Percentiles rank a stretch among this genome's conserved stretches.
These are phyloP conservation scores for Gossypium davidsonii DNA, from an alignment of 441 rosid genomes.

Conservation along the genomic window DNA sequence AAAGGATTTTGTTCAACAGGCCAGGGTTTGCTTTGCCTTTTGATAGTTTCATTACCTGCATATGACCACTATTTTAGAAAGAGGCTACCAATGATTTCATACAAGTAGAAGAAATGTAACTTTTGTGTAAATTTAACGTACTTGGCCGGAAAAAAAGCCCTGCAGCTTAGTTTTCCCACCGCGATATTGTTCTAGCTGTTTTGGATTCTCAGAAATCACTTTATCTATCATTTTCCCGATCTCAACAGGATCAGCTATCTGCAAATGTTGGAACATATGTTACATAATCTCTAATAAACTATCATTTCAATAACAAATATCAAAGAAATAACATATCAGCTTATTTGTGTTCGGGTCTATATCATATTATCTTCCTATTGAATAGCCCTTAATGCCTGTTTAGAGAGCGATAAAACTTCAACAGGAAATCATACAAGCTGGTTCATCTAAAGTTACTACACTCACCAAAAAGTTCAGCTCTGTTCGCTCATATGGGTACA, in stretches of 20 bases:
- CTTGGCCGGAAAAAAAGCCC: conserved; percentile 88
- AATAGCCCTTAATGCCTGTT: background rate
- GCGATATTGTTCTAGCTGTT: conserved; percentile 80
- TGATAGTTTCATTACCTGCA: conserved; percentile 84
- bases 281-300: background rate
- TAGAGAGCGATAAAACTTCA: background rate
- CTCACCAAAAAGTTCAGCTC: background rate
- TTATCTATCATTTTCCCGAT: conserved; percentile 73
- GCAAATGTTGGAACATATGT: conserved; percentile 24
- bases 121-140: conserved; percentile 20
- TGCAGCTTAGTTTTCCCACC: conserved; percentile 82
- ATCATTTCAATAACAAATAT: background rate
- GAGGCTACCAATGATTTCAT: background rate
- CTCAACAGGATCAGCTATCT: conserved; percentile 76
- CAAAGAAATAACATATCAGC: background rate
- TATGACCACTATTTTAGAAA: conserved; percentile 11
- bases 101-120: background rate
- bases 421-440: background rate
- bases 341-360: background rate
- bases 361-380: background rate
- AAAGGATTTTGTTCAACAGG: conserved; percentile 69
- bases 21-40: conserved; percentile 89
- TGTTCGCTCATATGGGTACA: conserved; percentile 5
- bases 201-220: conserved; percentile 65
- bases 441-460: background rate